phyloP scores from a whole-genome alignment of 345 rosid genomes.

The Populus euphratica region DNA sequence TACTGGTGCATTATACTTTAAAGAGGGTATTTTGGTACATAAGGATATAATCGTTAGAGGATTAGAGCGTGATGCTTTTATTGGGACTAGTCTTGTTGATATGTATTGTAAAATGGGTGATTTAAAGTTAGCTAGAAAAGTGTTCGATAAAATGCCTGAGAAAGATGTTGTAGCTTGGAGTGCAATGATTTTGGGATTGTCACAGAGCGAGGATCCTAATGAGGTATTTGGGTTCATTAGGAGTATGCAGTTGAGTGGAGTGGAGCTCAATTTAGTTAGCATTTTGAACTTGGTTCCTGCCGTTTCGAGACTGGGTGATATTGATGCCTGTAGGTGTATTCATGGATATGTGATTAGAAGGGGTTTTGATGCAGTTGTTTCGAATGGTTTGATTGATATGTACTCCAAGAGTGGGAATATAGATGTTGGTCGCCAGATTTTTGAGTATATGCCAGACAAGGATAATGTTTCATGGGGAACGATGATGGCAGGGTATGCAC shows the following conservation, averaged over 20 bases:
- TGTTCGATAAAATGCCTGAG: slow-evolving; percentile 51
- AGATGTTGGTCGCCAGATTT: slow-evolving; percentile 35
- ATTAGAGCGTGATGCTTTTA: slow-evolving; percentile 47
- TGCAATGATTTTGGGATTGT: slow-evolving; percentile 45
- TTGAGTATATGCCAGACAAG: slow-evolving; percentile 29
- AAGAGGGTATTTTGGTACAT: slow-evolving; percentile 51
- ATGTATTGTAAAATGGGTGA: slow-evolving; percentile 53
- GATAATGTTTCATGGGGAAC: slow-evolving; percentile 45
- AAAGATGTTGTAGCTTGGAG: slow-evolving; percentile 54
- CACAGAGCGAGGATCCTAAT: slow-evolving; percentile 28
- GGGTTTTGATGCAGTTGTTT: slow-evolving; percentile 35
- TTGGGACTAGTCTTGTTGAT: slow-evolving; percentile 49
- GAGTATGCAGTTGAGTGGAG: slow-evolving; percentile 32
- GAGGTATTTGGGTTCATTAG: slow-evolving; percentile 38
- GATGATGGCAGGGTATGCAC: slow-evolving; percentile 60
- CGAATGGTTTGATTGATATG: slow-evolving; percentile 53
- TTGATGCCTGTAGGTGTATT: slow-evolving; percentile 41
- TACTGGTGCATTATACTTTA: slow-evolving; percentile 33
- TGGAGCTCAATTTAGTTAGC: slow-evolving; percentile 40
- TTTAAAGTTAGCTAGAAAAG: slow-evolving; percentile 33
- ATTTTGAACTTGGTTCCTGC: slow-evolving; percentile 57
- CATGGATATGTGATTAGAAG: slow-evolving; percentile 48
- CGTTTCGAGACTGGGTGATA: slow-evolving; percentile 43
- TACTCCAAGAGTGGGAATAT: slow-evolving; percentile 46
- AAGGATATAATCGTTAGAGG: slow-evolving; percentile 32